Evolutionary conservation across 176 grass and related monocot genomes (phyloP).

Genomic region (Carex cristatella): DNA sequence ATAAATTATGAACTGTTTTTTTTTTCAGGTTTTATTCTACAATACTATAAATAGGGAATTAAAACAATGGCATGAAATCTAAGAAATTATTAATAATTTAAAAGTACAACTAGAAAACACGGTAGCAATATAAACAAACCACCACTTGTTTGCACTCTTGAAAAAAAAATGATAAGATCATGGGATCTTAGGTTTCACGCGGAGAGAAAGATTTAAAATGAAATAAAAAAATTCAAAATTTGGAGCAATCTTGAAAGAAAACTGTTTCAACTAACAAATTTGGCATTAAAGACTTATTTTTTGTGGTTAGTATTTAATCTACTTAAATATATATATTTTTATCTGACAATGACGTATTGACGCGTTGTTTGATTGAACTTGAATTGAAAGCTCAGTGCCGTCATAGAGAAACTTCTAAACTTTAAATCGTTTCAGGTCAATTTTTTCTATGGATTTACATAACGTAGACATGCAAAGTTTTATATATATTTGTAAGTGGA

Average conservation of each 20-base stretch:
- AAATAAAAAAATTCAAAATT: background rate
- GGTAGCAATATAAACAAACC: background rate
- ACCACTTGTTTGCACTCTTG: background rate
- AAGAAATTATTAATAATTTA: background rate
- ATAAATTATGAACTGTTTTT: background rate
- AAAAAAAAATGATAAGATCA: background rate
- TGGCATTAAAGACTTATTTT: background rate
- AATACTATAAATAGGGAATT: background rate
- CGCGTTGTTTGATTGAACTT: background rate
- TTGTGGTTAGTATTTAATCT: background rate
- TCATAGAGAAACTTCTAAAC: background rate
- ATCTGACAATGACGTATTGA: background rate
- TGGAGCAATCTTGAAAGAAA: background rate
- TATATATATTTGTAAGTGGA: too few relatives aligned
- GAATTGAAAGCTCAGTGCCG: background rate
- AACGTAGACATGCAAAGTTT: background rate
- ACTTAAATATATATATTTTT: background rate
- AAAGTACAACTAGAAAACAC: background rate
- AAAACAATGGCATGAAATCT: background rate
- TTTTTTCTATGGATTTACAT: background rate
- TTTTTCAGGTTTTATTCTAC: too few relatives aligned
- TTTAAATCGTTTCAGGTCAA: background rate
- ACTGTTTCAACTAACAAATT: background rate
- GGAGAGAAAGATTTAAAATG: background rate
- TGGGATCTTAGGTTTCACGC: background rate